Base-by-base conservation (phyloP, 345 rosid species). In the Dipteronia dyeriana region DNA sequence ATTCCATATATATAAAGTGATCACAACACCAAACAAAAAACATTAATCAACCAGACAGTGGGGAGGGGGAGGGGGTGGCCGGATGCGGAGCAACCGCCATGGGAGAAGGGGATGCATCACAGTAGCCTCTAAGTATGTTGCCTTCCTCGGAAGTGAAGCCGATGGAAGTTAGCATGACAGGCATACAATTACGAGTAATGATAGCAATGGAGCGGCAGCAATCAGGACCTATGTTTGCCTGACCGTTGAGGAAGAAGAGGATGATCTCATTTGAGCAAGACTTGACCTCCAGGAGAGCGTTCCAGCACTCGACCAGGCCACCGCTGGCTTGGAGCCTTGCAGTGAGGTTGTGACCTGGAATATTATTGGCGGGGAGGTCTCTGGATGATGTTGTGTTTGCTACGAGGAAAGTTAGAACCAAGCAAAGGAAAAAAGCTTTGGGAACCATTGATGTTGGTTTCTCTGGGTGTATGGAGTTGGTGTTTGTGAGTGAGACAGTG, bases 191-290 rank as follows among this genome's bases (percentile, higher is more conserved):
- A 9, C 76, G 86, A 0, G 93, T 88, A 1, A 92, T 87, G 25
- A 84, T 64, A 1, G 83, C 88, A 10, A 92, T 87, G 54, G 93
- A 89, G 2, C 80, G 74, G 19, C 98, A 94, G 62, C 98, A 94
- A 2, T 74, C 80, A 0, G 81, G 80, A 1, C 93, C 94, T 9
- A 94, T 84, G 61, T 74, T 76, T 7, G 92, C 76, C 75, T 87
- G 81, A 1, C 94, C 97, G 11, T 87, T 85, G 8, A 91, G 79
- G 83, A 93, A 85, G 78, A 80, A 92, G 45, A 85, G 77, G 26
- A 89, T 22, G n/a, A 94, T 91, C 84, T 94, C 97, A 26, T 86
- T 85, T 5, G 96, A 82, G 88, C 96, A 94, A 0, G 92, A 88
- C 79, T 85, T 91, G 0, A 92, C 86, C 87, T 92, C 91, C 68